Evolutionary conservation across 805 yeast genomes (phyloP), one percentile per base, ranked within the genome.

Genomic region (Cyberlindnera bimundalis): DNA sequence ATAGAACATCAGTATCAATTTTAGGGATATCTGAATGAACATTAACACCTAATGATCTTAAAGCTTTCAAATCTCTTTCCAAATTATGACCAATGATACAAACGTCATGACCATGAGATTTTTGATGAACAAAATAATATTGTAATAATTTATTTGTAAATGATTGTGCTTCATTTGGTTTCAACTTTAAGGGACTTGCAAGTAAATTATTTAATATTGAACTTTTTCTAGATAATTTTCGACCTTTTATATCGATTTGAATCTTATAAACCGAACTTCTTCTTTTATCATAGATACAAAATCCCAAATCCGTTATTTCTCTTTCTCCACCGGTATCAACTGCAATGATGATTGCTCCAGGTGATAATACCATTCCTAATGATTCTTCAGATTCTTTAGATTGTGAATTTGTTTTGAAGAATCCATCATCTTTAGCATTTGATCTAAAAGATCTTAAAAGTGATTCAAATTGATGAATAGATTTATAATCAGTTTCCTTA

Each of bases 271-370:
- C 35, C 2, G 49, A 38, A 12, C 35, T 35, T 18, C 28, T 26
- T 15, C 9, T 25, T 26, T 32, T 35, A 14, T 47, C 47, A 32
- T 44, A 44, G 41, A 45, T 38, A 24, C 46, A 47, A 7, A 47
- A 27, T 15, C 48, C 51, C 9, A 45, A 33, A 23, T 47, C 51
- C 5, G 41, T 28, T 4, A 35, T 25, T 3, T 26, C 21, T 2
- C 20, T 6, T 8, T 33, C 47, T 21, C 48, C 51, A 20, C 51
- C 48, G 3, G 48, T 45, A 18, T 47, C 48, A 11, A 47, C 21
- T 2, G 48, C 23, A 7, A 47, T 25, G 12, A 43, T 23, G 11
- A 47, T 28, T 4, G 46, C 47, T 6, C 34, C 37, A 5, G 38
- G 32, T 2, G 46, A 34, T 2, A 47, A 34, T 2, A 25, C n/a